These are phyloP conservation scores for Fusarium sp. DNA, from an alignment of 2,329 filamentous ascomycete species.

Conservation along the genomic window DNA sequence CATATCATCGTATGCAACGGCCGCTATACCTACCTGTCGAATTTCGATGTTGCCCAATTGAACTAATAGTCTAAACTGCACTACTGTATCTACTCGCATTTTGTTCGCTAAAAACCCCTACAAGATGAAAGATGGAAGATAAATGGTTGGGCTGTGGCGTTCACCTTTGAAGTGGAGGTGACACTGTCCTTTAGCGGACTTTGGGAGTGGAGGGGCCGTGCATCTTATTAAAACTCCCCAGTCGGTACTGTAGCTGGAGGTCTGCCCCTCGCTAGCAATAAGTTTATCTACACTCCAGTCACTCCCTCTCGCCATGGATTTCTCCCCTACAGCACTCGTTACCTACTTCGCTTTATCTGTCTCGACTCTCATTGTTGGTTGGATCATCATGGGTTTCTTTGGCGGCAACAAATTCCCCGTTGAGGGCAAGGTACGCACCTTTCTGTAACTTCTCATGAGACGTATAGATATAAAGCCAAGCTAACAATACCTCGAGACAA, in stretches of 20 bases:
- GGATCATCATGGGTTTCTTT: constrained; percentile 75
- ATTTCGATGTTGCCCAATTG: not conserved
- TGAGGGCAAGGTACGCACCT: constrained; percentile 77
- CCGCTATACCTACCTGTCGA: not conserved
- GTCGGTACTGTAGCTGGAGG: not conserved
- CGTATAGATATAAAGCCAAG: constrained; percentile 26
- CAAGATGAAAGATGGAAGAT: no score
- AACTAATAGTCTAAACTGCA: no score
- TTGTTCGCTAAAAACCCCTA: not conserved
- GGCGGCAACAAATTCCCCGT: constrained; percentile 82
- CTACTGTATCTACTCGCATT: not conserved
- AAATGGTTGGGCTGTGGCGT: not conserved
- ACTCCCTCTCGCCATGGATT: constrained; percentile 34
- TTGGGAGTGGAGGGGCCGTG: not conserved
- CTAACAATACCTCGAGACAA: constrained; percentile 69
- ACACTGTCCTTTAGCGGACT: constrained; percentile 5
- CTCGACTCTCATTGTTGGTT: constrained; percentile 42
- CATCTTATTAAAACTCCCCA: constrained; percentile 1
- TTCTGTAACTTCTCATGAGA: constrained; percentile 11
- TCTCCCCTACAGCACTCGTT: constrained; percentile 31
- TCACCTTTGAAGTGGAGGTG: not conserved
- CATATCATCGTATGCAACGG: not conserved
- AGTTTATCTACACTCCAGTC: not conserved
- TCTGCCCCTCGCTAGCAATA: constrained; percentile 18
- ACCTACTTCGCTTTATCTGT: constrained; percentile 28